A percentile compares a stretch with the other conserved stretches of the same genome.
Evolutionary conservation across 1,139 yeast genomes (phyloP).

Genomic region (Hemisphaericaspora xylofermentans): DNA sequence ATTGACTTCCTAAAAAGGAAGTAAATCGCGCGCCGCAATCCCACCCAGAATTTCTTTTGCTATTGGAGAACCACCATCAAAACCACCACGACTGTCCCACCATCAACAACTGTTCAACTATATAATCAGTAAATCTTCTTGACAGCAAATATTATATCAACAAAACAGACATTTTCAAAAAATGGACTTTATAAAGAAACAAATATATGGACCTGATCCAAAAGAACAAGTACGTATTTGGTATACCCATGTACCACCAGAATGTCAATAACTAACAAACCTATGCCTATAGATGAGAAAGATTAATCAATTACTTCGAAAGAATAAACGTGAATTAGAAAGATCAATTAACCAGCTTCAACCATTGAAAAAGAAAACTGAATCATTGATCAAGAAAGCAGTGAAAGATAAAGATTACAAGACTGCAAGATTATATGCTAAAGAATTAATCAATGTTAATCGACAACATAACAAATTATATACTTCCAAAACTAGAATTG

Average conservation of each 20-base stretch:
- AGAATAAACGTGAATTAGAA: slow-evolving; percentile 82
- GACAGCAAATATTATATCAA: no score
- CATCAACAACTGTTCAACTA: no score
- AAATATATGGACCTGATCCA: slow-evolving; percentile 95
- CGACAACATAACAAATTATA: slow-evolving; percentile 75
- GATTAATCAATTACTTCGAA: slow-evolving; percentile 77
- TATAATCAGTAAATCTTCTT: slow-evolving; percentile 17
- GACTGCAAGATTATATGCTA: slow-evolving; percentile 76
- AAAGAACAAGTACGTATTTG: slow-evolving; percentile 68
- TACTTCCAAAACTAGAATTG: slow-evolving; percentile 81
- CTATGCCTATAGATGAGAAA: slow-evolving; percentile 57
- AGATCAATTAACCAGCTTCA: slow-evolving; percentile 67
- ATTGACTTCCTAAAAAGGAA: not conserved
- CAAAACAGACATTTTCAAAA: not conserved
- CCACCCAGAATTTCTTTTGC: not conserved
- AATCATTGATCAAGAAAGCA: slow-evolving; percentile 65
- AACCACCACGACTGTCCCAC: no score
- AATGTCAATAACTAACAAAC: slow-evolving; percentile 18
- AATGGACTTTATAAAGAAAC: slow-evolving; percentile 73
- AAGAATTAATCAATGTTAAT: slow-evolving; percentile 72
- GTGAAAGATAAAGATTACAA: slow-evolving; percentile 79
- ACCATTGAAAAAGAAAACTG: slow-evolving; percentile 71
- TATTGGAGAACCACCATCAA: not conserved
- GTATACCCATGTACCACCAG: slow-evolving; percentile 8
- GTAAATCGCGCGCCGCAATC: not conserved